Percentiles rank a stretch among this genome's conserved stretches.
Conservation (phyloP, 1,139 yeast species). For the Geotrichum restrictum region DNA sequence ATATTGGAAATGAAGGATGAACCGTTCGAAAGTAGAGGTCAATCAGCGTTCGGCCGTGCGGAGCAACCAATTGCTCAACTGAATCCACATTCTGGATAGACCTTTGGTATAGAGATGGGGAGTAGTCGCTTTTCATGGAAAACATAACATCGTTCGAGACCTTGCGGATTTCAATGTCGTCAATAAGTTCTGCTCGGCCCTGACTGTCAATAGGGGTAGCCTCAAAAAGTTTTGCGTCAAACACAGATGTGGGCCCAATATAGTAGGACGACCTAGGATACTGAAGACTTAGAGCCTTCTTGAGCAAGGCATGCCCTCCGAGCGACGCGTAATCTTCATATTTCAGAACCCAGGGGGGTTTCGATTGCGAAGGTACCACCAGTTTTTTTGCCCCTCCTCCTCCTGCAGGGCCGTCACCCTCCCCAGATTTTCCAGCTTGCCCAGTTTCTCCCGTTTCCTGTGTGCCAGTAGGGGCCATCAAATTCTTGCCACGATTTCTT, state of each 20-base stretch:
- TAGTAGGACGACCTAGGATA: conserved; percentile 41
- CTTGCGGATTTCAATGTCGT: conserved; percentile 37
- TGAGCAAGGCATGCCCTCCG: conserved; percentile 40
- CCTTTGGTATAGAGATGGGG: conserved; percentile 28
- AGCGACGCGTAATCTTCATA: conserved; percentile 39
- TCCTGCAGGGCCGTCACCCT: conserved; percentile 4
- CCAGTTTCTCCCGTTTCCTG: too few species aligned
- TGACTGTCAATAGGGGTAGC: conserved; percentile 34
- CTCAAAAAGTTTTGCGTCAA: conserved; percentile 37
- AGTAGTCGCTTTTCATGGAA: conserved; percentile 36
- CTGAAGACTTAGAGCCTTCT: conserved; percentile 41
- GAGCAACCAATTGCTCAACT: conserved; percentile 43
- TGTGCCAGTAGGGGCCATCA: too few species aligned
- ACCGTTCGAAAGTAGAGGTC: conserved; percentile 43
- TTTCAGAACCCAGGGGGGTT: conserved; percentile 29
- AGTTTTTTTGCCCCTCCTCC: conserved; percentile 4
- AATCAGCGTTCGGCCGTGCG: conserved; percentile 42
- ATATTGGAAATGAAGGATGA: conserved; percentile 45
- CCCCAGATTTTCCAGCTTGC: background rate
- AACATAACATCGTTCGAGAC: conserved; percentile 39
- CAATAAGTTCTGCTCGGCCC: conserved; percentile 37
- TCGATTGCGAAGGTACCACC: conserved; percentile 15
- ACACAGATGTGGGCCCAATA: conserved; percentile 40
- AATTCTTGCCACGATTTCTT: conserved; percentile 23
- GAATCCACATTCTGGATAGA: conserved; percentile 37